Evolutionary conservation across 306 rosid genomes (phyloP).

Genomic region (Heteromeles arbutifolia): DNA sequence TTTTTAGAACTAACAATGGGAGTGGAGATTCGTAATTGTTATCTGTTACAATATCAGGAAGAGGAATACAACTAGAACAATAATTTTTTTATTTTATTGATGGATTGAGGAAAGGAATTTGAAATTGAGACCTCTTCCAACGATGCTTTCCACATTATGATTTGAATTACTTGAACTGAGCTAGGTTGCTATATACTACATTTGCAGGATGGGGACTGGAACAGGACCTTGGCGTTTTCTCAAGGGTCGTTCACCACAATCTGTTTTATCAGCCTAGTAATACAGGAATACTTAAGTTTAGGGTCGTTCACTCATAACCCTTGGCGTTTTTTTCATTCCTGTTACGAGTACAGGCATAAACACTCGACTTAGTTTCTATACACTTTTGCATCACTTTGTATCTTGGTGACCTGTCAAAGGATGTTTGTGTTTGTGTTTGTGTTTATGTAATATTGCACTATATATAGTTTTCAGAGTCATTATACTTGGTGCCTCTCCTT

Average conservation of each 20-base stretch:
- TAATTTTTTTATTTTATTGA: not conserved
- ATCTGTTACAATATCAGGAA: too few species aligned
- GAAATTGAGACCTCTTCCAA: not conserved
- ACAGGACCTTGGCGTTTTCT: conserved; percentile 95
- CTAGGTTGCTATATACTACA: not conserved
- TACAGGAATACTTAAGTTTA: not conserved
- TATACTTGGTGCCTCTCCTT: not conserved
- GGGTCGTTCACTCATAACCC: not conserved
- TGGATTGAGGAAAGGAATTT: not conserved
- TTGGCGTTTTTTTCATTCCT: not conserved
- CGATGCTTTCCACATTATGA: not conserved
- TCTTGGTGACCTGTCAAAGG: not conserved
- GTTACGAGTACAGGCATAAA: not conserved
- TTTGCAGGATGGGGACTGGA: conserved; percentile 87
- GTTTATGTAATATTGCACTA: not conserved
- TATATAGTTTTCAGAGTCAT: not conserved
- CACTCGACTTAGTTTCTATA: not conserved
- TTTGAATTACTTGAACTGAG: not conserved
- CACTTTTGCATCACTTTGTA: not conserved
- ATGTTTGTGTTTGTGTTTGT: not conserved
- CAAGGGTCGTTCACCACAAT: conserved; percentile 21
- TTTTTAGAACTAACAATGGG: not conserved
- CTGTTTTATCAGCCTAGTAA: not conserved
- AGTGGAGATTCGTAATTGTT: not conserved
- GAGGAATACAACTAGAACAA: not conserved